These are phyloP conservation scores for Rhamnella rubrinervis DNA, from an alignment of 331 rosid species.

Conservation along the genomic window DNA sequence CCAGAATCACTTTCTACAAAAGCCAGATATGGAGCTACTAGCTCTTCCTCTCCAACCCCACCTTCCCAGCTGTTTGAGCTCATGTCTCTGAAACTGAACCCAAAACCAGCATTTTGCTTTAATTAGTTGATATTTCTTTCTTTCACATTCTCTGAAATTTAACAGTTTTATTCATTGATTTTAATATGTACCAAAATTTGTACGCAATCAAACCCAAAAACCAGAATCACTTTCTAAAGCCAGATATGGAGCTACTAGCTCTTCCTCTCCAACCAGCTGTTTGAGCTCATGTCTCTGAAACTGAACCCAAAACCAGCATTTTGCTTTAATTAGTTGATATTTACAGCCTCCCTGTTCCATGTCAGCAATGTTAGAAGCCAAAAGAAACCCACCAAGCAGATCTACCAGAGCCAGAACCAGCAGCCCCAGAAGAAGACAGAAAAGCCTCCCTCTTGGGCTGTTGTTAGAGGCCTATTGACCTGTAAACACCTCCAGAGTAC, in stretches of 20 bases:
- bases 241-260: neutral
- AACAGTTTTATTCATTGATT: constrained; percentile 1
- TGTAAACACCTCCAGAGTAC: constrained; percentile 58
- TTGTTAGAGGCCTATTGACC: constrained; percentile 67
- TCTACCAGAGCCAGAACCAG: constrained; percentile 42
- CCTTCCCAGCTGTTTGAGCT: constrained; percentile 9
- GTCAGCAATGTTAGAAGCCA: constrained; percentile 54
- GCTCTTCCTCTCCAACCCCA: constrained; percentile 2
- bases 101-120: constrained; percentile 26
- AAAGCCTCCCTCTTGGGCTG: constrained; percentile 76
- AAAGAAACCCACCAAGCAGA: constrained; percentile 46
- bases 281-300: constrained; percentile 20
- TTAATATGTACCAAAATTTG: constrained; percentile 25
- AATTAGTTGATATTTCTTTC: constrained; percentile 2
- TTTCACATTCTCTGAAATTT: neutral
- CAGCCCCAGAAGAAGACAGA: constrained; percentile 55
- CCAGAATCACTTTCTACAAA: constrained; percentile 19
- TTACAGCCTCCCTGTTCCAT: neutral
- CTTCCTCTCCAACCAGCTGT: constrained; percentile 1
- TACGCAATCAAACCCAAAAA: constrained; percentile 15
- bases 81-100: constrained; percentile 20
- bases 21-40: constrained; percentile 12
- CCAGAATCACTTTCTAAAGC: constrained; percentile 20
- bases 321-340: constrained; percentile 14
- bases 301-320: constrained; percentile 26